Conservation (phyloP, 2,329 filamentous ascomycete species). For the Scedosporium dehoogii region DNA sequence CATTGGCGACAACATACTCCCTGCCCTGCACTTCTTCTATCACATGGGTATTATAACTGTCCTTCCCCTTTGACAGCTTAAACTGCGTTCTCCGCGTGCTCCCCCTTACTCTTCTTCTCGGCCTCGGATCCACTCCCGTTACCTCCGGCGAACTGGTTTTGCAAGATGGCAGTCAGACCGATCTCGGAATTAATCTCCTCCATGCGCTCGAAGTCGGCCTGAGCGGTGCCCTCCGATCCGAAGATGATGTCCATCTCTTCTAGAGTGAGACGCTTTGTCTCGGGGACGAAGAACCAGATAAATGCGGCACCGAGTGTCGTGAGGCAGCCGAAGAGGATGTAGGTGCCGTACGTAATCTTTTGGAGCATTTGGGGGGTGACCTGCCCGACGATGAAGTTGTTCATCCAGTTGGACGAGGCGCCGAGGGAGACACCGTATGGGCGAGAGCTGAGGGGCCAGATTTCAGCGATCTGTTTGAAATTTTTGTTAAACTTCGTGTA, state of each 20-base stretch:
- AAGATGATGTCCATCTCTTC: slow-evolving; percentile 47
- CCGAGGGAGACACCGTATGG: slow-evolving; percentile 63
- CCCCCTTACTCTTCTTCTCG: slow-evolving; percentile 3
- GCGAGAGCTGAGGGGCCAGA: slow-evolving; percentile 61
- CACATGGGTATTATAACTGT: background rate
- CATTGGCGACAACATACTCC: background rate
- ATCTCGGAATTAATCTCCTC: slow-evolving; percentile 63
- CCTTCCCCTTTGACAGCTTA: background rate
- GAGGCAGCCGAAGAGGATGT: slow-evolving; percentile 58
- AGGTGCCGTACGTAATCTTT: slow-evolving; percentile 58
- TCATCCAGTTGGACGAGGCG: slow-evolving; percentile 56
- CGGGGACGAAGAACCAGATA: slow-evolving; percentile 54
- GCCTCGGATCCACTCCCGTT: background rate
- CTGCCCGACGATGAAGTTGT: slow-evolving; percentile 56
- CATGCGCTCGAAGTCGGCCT: slow-evolving; percentile 61
- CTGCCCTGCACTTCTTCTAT: background rate
- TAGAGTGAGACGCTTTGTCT: slow-evolving; percentile 53
- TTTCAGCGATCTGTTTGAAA: slow-evolving; percentile 38
- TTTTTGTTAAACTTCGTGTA: background rate
- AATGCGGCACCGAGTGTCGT: slow-evolving; percentile 52
- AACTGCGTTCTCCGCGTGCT: background rate
- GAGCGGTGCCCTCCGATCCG: slow-evolving; percentile 36
- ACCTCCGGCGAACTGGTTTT: background rate
- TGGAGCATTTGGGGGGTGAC: slow-evolving; percentile 60
- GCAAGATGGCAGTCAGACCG: slow-evolving; percentile 40